Evolutionary conservation across 441 rosid species (phyloP), one percentile per base, ranked within the genome.

Genomic region (Populus hybrid): DNA sequence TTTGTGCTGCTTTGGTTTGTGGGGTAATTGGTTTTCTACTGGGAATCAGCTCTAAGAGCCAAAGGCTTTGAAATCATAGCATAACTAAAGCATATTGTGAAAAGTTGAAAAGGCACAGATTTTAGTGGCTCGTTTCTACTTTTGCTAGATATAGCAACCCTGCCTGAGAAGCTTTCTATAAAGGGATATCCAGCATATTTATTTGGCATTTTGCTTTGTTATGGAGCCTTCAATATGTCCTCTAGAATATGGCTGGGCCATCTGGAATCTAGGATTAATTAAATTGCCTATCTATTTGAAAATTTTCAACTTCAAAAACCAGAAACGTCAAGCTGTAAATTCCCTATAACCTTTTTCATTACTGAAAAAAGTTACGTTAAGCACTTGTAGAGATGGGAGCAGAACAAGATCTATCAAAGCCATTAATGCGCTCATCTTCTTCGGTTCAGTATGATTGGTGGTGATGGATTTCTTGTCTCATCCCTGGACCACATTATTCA

Each of bases 151-250:
- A 46, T 59, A 24, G 6, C 12, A 76, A 76, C 18, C 74, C 73
- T 79, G 77, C 40, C 63, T 3, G 80, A 72, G 75, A 77, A 67
- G 76, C 69, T n/a, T 73, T 54, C 26, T 54, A 64, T 7, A 24
- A 9, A 28, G 6, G 20, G 28, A 30, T 24, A 28, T 38, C 63
- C 57, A 32, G 69, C 57, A 26, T 57, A 26, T 57, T 23, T 72
- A 16, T 24, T 40, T 73, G 81, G 50, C 73, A 11, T 68, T 59
- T 38, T 42, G 67, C 38, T 35, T 7, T 35, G 38, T 35, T 35
- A 35, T 65, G 36, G 18, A 32, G 30, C 28, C 18, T 32, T 69
- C 5, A 7, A 54, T 10, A 5, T 12, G 46, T 64, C 65, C 0
- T 71, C 46, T 42, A 64, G 35, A 26, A 4, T 8, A n/a, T 36